Base-by-base conservation (phyloP, 2,329 filamentous ascomycete genomes). In the Venturia carpophila region DNA sequence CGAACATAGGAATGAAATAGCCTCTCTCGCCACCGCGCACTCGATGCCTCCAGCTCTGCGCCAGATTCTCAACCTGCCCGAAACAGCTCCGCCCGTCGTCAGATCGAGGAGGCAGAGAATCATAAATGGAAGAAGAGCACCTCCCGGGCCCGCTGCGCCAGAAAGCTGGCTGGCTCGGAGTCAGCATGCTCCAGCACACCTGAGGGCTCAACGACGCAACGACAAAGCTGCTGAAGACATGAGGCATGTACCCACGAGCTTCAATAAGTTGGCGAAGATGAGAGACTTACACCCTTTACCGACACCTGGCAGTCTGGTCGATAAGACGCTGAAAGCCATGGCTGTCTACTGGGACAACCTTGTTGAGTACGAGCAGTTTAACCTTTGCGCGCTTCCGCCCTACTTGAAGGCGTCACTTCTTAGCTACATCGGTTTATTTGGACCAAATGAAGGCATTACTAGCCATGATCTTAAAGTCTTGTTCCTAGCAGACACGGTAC, bases 311-410 rank as follows among this genome's bases (percentile, higher is more conserved):
- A 82, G 79, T 63, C 73, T 88, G 9, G 68, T 80, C 58, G 79
- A 86, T 72, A 70, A 76, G 5, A 72, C 79, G 19, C 70, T 87
- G 45, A 84, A 81, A 68, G 76, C 77, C 0, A 80, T 87, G 69
- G 83, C 84, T 2, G 69, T 72, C 30, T 78, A 84, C 30, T 88
- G 84, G 84, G 72, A 77, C 11, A 79, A 80, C 72, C 79, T 87
- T 67, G 72, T 82, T 34, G 78, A 82, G 63, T 84, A 85, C 68
- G 83, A 87, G 69, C 79, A 82, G 65, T 74, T 80, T 21, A 83
- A 82, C 62, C 72, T 87, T 2, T 75, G 77, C 1, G 75, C 80
- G 3, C 69, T 87, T 15, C 83, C 84, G 0, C 72, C 76, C 19
- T 76, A 77, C 49, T 69, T 85, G 6, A 84, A 84, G 68, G 74